Evolutionary conservation across 2,329 filamentous ascomycete species (phyloP), one percentile per base, ranked within the genome.

Genomic region (Stagonosporopsis rhizophila): DNA sequence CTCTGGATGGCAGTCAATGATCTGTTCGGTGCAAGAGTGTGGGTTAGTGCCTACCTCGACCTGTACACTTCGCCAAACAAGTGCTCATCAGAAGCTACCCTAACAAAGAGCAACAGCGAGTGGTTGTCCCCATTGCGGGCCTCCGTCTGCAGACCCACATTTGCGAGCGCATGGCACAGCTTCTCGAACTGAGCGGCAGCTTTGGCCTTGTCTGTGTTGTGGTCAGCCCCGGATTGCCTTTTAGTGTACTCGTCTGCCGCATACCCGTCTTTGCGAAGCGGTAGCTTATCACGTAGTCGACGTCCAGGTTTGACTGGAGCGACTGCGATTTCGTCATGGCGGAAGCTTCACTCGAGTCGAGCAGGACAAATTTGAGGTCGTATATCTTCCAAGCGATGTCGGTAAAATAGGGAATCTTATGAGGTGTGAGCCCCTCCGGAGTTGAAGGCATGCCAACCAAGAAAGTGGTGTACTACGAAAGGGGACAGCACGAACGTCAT

Each of bases 211-310:
- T 89, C 91, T 92, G 66, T 32, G 15, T 19, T 27, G 4, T 6
- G 14, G 57, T 65, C 53, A 69, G 53, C 50, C 58, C 47, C 39
- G 17, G 30, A 28, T 22, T 50, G 52, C 48, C 64, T 45, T 11
- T 11, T 25, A 44, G 27, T 37, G 19, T 22, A 19, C 23, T 34
- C 45, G 30, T 35, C 46, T 40, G 17, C 41, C 40, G 60, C 79
- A 60, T 80, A 90, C 90, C 86, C 53, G 86, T 83, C 40, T 85
- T 81, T 23, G 87, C 84, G 70, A 94, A 88, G 55, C 88, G 83
- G 78, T 91, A 96, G 70, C 87, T 85, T 60, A 97, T 84, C 54
- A 96, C 92, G 82, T 92, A 97, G 80, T 97, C 93, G 58, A 96
- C 91, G 50, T 90, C 84, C 68, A 88, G 81, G 68, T 88, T 89